Conservation (phyloP, 257 asterid species). For the Solanum verrucosum region DNA sequence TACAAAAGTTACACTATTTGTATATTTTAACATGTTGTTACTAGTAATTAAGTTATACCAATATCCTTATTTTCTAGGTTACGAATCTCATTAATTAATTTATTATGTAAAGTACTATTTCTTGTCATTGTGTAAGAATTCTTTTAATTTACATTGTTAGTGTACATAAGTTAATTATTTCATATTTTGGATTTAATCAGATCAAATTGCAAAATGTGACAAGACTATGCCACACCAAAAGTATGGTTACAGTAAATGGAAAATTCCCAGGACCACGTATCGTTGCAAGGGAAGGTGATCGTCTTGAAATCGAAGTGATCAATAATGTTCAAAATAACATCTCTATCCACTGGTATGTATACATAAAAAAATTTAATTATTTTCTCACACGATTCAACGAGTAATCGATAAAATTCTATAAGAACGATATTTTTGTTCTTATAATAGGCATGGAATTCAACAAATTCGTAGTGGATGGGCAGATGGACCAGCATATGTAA, state of each 20-base stretch:
- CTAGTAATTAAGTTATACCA: background rate
- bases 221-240: conserved; percentile 9
- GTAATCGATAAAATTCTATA: no score
- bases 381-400: background rate
- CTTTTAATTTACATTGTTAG: no score
- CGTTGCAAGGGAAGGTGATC: conserved; percentile 3
- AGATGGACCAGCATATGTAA: background rate
- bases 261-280: conserved; percentile 4
- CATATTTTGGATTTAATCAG: background rate
- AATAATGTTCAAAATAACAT: background rate
- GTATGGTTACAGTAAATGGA: conserved; percentile 5
- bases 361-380: background rate
- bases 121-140: background rate
- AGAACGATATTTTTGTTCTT: background rate
- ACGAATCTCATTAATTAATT: background rate
- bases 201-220: conserved; percentile 5
- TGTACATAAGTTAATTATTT: background rate
- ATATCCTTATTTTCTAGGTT: background rate
- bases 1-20: background rate
- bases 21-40: background rate
- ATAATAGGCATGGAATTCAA: background rate
- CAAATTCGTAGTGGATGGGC: background rate
- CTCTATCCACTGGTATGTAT: conserved; percentile 1
- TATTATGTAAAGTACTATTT: background rate
- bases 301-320: background rate